Evolutionary conservation across 129 eudicot species (phyloP).

Genomic region (carrot (Daucus carota)): DNA sequence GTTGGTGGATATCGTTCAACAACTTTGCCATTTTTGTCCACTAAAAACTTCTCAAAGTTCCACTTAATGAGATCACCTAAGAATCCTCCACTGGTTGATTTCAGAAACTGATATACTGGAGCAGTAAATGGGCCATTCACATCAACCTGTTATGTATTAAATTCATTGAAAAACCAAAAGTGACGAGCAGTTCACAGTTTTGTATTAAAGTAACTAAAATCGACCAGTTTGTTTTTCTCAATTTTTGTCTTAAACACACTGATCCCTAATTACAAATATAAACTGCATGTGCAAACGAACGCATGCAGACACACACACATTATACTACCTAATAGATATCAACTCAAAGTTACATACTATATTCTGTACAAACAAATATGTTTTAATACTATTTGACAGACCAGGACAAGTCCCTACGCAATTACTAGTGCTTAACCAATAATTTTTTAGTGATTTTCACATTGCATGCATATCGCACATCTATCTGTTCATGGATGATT

Average conservation of each 20-base stretch:
- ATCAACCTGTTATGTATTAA: conserved; percentile 46
- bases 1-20: conserved; percentile 85
- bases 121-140: conserved; percentile 87
- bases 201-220: not conserved
- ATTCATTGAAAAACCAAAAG: not conserved
- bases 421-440: not conserved
- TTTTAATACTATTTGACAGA: too few species aligned
- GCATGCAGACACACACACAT: too few species aligned
- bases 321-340: too few species aligned
- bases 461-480: not conserved
- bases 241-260: not conserved
- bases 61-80: conserved; percentile 81
- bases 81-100: conserved; percentile 75
- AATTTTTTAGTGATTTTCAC: not conserved
- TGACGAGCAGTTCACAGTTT: not conserved
- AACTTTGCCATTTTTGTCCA: conserved; percentile 78
- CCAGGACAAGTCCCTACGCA: not conserved
- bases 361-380: too few species aligned
- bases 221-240: not conserved
- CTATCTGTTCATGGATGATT: not conserved
- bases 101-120: conserved; percentile 74
- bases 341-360: too few species aligned
- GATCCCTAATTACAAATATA: not conserved
- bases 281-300: not conserved
- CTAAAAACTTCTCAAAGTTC: conserved; percentile 93